phyloP scores from a whole-genome alignment of 768 basidiomycete genomes.

The Russula griseocarnosa region DNA sequence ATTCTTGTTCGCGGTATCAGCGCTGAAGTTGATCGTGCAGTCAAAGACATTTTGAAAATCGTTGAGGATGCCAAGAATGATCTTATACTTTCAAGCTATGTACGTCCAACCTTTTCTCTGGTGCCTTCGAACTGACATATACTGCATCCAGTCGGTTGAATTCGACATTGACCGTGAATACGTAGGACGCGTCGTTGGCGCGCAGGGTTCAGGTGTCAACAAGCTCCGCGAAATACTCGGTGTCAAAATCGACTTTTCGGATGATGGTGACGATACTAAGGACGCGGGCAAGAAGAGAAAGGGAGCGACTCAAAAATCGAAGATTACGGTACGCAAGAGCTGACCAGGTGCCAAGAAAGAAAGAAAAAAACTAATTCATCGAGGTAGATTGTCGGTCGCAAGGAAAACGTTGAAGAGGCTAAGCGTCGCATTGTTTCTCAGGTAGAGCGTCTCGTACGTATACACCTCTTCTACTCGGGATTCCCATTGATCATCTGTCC shows the following conservation, averaged over 20 bases:
- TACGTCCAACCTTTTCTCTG: conserved; percentile 38
- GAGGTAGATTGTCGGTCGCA: conserved; percentile 78
- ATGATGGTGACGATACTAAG: conserved; percentile 69
- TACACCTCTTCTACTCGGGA: not conserved
- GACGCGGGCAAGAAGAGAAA: conserved; percentile 65
- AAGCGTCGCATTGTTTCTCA: conserved; percentile 83
- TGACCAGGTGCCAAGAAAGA: not conserved
- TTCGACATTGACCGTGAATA: conserved; percentile 89
- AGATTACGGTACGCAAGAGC: conserved; percentile 58
- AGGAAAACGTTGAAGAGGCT: conserved; percentile 96
- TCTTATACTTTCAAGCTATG: conserved; percentile 85
- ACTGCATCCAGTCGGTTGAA: conserved; percentile 55
- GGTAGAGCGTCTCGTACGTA: conserved; percentile 75
- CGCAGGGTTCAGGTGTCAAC: conserved; percentile 76
- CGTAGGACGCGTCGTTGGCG: conserved; percentile 89
- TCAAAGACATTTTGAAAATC: conserved; percentile 76
- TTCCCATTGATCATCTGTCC: not conserved
- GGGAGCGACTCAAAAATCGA: conserved; percentile 60
- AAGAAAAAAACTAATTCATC: not conserved
- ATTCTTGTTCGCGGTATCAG: conserved; percentile 83
- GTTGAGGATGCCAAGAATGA: conserved; percentile 95
- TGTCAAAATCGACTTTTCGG: conserved; percentile 88
- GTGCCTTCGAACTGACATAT: conserved; percentile 15
- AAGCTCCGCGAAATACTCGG: conserved; percentile 88
- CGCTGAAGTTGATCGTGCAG: conserved; percentile 81